phyloP scores from a whole-genome alignment of 2,329 filamentous ascomycete species.

The Colletotrichum ledebouriae region DNA sequence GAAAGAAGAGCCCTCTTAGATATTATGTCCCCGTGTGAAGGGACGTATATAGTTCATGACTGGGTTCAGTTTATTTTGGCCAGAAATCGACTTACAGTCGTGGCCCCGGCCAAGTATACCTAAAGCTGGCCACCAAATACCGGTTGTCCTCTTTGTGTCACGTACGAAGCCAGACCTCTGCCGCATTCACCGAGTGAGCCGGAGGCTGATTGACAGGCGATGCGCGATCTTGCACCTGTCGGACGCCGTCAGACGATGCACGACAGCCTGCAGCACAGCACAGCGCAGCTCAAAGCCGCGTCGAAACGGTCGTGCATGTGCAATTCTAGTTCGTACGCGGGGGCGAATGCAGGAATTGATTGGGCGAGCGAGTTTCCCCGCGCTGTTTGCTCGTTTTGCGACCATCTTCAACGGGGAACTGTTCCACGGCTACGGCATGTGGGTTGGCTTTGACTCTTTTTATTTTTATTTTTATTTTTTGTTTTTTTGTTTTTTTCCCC shows the following conservation, averaged over 20 bases:
- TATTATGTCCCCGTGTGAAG: too few relatives aligned
- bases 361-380: not conserved
- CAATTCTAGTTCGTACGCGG: not conserved
- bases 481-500: not conserved
- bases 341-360: not conserved
- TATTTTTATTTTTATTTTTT: not conserved
- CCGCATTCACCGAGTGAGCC: too few relatives aligned
- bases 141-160: too few relatives aligned
- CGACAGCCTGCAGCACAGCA: not conserved
- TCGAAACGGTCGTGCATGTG: constrained; percentile 10
- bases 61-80: too few relatives aligned
- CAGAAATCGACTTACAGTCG: too few relatives aligned
- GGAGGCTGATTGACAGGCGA: not conserved
- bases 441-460: not conserved
- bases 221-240: constrained; percentile 31
- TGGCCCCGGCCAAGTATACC: too few relatives aligned
- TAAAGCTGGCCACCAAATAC: too few relatives aligned
- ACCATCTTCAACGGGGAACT: not conserved
- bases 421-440: too few relatives aligned
- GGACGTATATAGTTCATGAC: too few relatives aligned
- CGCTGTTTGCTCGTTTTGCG: not conserved
- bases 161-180: too few relatives aligned
- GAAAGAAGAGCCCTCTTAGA: too few relatives aligned
- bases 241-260: constrained; percentile 7
- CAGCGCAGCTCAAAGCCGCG: too few relatives aligned